Evolutionary conservation across 345 rosid genomes (phyloP), one percentile per base, ranked within the genome.

Genomic region (Moringa oleifera): DNA sequence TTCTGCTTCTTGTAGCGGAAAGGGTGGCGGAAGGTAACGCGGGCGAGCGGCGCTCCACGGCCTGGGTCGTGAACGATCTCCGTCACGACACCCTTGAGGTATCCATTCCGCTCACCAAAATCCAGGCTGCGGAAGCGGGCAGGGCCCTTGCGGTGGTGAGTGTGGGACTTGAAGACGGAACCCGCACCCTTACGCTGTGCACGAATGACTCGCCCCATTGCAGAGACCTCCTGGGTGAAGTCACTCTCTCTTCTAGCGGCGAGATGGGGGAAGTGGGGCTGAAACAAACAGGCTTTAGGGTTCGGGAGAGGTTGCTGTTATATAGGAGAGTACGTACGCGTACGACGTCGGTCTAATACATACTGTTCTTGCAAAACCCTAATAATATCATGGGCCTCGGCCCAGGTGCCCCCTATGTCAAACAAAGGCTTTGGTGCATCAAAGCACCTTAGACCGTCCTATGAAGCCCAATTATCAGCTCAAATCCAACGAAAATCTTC

Each of bases 111-210:
- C 79, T 86, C 90, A 1, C 90, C 88, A 65, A 76, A 86, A 25
- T 86, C 93, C 68, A 86, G 89, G 11, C 81, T 76, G 4, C 88
- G 72, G 83, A 86, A 86, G 12, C 85, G 76, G 6, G 90, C 88
- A 0, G 93, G 84, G 2, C 93, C 92, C 71, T 86, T 86, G 31
- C 93, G 84, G 77, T 84, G 89, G 76, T 86, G 89, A 25, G 87
- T 84, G 73, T 86, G 89, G 18, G 93, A 74, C 71, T 80, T 84
- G 86, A 86, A 86, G 64, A 86, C 90, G 24, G 89, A 84, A 2
- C 90, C 93, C 0, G 90, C 84, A 55, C 93, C 93, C 73, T 86
- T 86, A 66, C 88, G 79, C 62, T 84, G 90, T 20, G 86, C 90
- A 57, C 93, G 77, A 63, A 86, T 86, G 6, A 86, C 93, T 25